Base-by-base conservation (phyloP, 768 basidiomycete species). In the Tremella fuciformis region DNA sequence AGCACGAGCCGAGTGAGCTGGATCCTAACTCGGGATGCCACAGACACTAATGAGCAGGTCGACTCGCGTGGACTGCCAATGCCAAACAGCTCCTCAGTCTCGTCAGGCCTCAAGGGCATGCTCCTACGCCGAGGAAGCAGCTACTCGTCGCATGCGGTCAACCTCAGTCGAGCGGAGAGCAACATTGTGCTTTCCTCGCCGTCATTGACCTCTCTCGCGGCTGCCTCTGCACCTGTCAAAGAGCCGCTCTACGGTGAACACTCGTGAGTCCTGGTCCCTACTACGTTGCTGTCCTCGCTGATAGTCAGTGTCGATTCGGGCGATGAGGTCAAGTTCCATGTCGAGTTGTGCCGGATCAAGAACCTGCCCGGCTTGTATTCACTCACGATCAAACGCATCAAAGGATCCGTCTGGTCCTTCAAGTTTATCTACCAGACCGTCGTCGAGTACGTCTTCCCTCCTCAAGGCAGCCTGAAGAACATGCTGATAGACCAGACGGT, bases 261-360 rank as follows among this genome's bases (percentile, higher is more conserved):
- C 42, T 66, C 67, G 70, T 73, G 53, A 63, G 71, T 64, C 8
- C 22, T 55, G n/a, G n/a, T n/a, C 34, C 37, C 26, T 19, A 1
- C 22, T 18, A 1, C 55, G 2, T 9, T 26, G 18, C 15, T 13
- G 2, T 24, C 22, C 25, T 49, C 44, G 46, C 54, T 60, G 25
- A 55, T 9, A 21, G 18, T 57, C n/a, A 73, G 81, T 3, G 84
- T 88, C 66, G 96, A 98, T 71, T 84, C 84, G 18, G 91, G 91
- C 26, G 94, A 94, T 67, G 96, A 98, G 84, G 91, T 99, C 66
- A 85, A 89, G 66, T 98, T 98, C 81, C 89, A 86, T 13, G 88
- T 97, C 62, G 96, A 99, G 80, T 78, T 99, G 62, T 97, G 94
- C 48, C 81, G 88, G 68, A 81, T 99, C 69, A 88, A 90, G 76